A percentile compares a stretch with the other conserved stretches of the same genome.
Conservation (phyloP, 345 rosid genomes). For the Gossypium raimondii region DNA sequence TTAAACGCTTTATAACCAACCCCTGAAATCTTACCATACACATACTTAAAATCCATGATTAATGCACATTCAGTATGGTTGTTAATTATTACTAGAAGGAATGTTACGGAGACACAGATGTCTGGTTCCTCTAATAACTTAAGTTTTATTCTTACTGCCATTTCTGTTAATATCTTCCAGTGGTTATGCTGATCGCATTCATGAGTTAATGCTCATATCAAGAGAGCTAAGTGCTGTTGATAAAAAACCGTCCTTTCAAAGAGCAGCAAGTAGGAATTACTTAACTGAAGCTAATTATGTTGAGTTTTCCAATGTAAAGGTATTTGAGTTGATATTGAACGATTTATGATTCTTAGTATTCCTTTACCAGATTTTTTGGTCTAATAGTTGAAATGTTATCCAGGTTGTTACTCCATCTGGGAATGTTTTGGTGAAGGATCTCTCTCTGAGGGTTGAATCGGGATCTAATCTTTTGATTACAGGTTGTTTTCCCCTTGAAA, state of each 20-base stretch:
- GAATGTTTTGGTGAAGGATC: slow-evolving; percentile 87
- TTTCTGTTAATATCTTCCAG: slow-evolving; percentile 32
- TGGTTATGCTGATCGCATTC: slow-evolving; percentile 98
- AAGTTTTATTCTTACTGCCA: slow-evolving; percentile 15
- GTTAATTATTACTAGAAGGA: not conserved
- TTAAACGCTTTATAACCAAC: not conserved
- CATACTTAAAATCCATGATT: not conserved
- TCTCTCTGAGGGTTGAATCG: slow-evolving; percentile 77
- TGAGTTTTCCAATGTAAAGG: slow-evolving; percentile 94
- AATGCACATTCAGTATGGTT: not conserved
- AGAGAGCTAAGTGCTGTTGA: slow-evolving; percentile 72
- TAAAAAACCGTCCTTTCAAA: slow-evolving; percentile 47
- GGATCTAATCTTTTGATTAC: slow-evolving; percentile 97
- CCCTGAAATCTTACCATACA: not conserved
- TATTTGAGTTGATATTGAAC: slow-evolving; percentile 28
- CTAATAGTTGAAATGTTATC: slow-evolving; percentile 21
- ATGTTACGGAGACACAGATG: too few species aligned
- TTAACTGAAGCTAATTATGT: slow-evolving; percentile 83
- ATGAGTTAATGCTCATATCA: slow-evolving; percentile 77
- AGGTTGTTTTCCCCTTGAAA: slow-evolving; percentile 37
- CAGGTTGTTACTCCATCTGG: slow-evolving; percentile 98
- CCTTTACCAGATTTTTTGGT: not conserved
- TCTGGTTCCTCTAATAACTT: not conserved
- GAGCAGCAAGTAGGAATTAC: slow-evolving; percentile 65
- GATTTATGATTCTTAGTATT: not conserved